Evolutionary conservation across 2,329 filamentous ascomycete species (phyloP), one percentile per base, ranked within the genome.

Genomic region (Dryadomyces quercus-mongolicae): DNA sequence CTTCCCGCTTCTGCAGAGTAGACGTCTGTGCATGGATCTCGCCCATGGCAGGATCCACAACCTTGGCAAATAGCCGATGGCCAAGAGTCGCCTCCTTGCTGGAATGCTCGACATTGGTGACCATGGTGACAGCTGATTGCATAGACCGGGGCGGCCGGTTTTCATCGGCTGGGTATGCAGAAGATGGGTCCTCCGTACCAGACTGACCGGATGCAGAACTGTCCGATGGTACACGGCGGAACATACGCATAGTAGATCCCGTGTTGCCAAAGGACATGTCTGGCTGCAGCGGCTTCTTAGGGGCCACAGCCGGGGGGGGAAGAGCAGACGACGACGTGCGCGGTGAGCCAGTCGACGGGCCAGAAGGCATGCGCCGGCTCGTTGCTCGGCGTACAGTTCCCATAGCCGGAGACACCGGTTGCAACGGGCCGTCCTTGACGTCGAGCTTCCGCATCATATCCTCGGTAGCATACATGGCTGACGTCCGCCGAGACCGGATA

Each of bases 221-320:
- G 62, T 88, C 86, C 0, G 91, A 93, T 0, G 78, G 77, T 1
- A 95, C 89, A 22, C 92, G 82, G 59, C 88, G 87, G 73, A 96
- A 97, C 52, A 95, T 84, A 54, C 91, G 85, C 60, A 95, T 88
- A 16, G 91, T 95, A 1, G 92, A 96, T 1, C 88, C 88, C 8
- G 85, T 86, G 68, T 97, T 97, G 52, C 92, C 93, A 69, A 94
- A 97, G 6, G 86, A 94, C 74, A 95, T 84, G 63, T 97, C 89
- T 1, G 93, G 79, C 54, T 90, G 89, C 2, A 96, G 76, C 0
- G 92, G 91, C 59, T 88, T 84, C 68, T 88, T 90, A 1, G 80
- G 68, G 2, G 74, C 75, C 59, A 70, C 64, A 54, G 64, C 70
- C n/a, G 44, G 67, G n/a, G 16, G 3, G 5, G 21, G 47, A 13